phyloP scores from a whole-genome alignment of 2,329 filamentous ascomycete genomes.

The Talaromyces sp. region DNA sequence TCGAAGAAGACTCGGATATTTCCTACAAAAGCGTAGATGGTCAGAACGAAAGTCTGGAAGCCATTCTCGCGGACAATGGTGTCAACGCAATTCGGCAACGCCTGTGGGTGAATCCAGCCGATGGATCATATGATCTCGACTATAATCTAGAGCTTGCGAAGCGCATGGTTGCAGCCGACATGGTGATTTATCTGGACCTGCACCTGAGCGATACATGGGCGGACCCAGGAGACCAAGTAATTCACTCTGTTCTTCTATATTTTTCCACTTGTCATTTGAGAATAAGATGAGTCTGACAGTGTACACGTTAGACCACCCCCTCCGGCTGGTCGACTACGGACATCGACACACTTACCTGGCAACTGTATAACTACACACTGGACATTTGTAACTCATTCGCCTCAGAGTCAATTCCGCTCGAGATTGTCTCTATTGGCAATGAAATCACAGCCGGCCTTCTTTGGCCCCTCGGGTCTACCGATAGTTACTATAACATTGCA shows the following conservation, averaged over 20 bases:
- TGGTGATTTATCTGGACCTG: slow-evolving; percentile 60
- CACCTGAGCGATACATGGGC: slow-evolving; percentile 70
- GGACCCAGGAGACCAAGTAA: slow-evolving; percentile 58
- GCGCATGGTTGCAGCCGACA: slow-evolving; percentile 58
- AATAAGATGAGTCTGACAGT: not conserved
- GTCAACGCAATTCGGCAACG: slow-evolving; percentile 68
- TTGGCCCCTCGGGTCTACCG: slow-evolving; percentile 58
- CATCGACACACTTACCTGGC: slow-evolving; percentile 55
- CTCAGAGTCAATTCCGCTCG: slow-evolving; percentile 50
- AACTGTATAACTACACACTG: slow-evolving; percentile 66
- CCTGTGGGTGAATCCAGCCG: slow-evolving; percentile 64
- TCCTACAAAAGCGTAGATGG: slow-evolving; percentile 57
- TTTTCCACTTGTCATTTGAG: not conserved
- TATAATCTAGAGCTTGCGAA: slow-evolving; percentile 67
- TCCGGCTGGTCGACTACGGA: slow-evolving; percentile 57
- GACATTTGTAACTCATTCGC: slow-evolving; percentile 59
- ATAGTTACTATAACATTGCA: slow-evolving; percentile 57
- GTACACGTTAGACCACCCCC: slow-evolving; percentile 45
- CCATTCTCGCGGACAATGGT: slow-evolving; percentile 57
- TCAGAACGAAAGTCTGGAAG: slow-evolving; percentile 53
- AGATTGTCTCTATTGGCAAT: slow-evolving; percentile 68
- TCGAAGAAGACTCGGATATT: slow-evolving; percentile 60
- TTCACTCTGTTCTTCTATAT: not conserved
- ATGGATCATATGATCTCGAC: slow-evolving; percentile 62
- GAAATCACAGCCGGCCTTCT: slow-evolving; percentile 66